These are phyloP conservation scores for Pichia paraexigua DNA, from an alignment of 805 yeast species.

Conservation along the genomic window DNA sequence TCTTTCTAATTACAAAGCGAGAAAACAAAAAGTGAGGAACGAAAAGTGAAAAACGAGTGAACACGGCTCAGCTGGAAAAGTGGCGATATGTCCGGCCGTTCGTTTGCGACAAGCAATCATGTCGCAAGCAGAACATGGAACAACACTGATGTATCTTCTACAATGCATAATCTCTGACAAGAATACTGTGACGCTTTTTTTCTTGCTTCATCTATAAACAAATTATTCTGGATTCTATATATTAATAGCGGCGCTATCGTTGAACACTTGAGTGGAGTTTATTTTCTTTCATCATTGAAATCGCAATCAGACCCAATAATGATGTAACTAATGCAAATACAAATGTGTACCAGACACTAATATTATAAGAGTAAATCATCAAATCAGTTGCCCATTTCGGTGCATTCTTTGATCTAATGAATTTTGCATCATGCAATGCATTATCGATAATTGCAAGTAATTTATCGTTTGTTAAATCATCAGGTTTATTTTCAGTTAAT, in stretches of 20 bases:
- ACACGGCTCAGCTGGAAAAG: background rate
- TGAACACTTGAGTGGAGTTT: constrained; percentile 45
- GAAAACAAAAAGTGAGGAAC: background rate
- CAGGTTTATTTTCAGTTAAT: constrained; percentile 29
- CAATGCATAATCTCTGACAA: no score
- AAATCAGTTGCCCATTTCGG: constrained; percentile 44
- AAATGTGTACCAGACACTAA: constrained; percentile 48
- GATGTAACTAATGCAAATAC: constrained; percentile 34
- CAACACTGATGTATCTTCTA: no score
- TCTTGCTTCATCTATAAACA: background rate
- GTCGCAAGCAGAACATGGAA: no score
- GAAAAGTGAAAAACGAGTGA: background rate
- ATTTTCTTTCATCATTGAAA: constrained; percentile 49
- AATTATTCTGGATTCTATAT: no score
- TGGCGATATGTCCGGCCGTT: background rate
- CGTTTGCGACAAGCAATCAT: background rate
- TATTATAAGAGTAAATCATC: constrained; percentile 43
- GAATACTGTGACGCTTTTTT: no score
- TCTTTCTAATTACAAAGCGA: background rate
- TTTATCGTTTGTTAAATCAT: constrained; percentile 29
- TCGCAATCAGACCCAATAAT: constrained; percentile 32
- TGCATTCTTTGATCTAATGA: constrained; percentile 36
- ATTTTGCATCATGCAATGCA: constrained; percentile 52
- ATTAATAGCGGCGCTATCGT: constrained; percentile 21
- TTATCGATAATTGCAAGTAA: constrained; percentile 38